These are phyloP conservation scores for Microdochium paspali DNA, from an alignment of 2,329 filamentous ascomycete genomes.

Conservation along the genomic window DNA sequence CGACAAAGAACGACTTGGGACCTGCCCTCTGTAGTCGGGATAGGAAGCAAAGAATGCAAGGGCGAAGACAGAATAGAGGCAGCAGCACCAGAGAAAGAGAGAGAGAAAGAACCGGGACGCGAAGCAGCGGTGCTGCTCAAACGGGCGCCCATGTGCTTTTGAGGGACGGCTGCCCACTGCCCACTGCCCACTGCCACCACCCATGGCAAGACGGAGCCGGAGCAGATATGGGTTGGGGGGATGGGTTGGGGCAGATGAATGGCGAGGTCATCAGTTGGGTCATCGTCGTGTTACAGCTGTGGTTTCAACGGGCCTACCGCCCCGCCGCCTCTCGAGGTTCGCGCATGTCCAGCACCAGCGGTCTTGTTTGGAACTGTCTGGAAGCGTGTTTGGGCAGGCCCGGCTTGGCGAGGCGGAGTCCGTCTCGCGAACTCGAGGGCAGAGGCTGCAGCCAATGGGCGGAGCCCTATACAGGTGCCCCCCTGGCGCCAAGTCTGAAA, in stretches of 20 bases:
- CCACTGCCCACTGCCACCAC: too few species aligned
- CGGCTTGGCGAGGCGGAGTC: not conserved
- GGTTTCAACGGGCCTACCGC: not conserved
- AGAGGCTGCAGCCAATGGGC: not conserved
- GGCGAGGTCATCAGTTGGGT: too few species aligned
- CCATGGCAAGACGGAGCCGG: too few species aligned
- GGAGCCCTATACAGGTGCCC: not conserved
- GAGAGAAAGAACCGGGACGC: not conserved
- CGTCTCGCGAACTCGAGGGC: not conserved
- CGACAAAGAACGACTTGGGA: not conserved
- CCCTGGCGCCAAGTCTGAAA: not conserved
- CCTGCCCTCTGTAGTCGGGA: not conserved
- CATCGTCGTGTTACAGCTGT: not conserved
- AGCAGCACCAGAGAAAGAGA: not conserved
- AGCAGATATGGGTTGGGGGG: too few species aligned
- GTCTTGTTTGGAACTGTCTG: slow-evolving; percentile 1
- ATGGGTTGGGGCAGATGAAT: too few species aligned
- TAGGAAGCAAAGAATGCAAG: not conserved
- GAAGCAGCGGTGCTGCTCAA: not conserved
- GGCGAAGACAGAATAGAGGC: not conserved
- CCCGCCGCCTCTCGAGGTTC: too few species aligned
- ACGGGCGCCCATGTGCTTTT: too few species aligned
- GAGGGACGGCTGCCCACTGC: not conserved
- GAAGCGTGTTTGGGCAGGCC: not conserved
- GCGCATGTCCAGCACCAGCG: not conserved